phyloP scores from a whole-genome alignment of 148 eudicot species.

The Chenopodium formosanum region DNA sequence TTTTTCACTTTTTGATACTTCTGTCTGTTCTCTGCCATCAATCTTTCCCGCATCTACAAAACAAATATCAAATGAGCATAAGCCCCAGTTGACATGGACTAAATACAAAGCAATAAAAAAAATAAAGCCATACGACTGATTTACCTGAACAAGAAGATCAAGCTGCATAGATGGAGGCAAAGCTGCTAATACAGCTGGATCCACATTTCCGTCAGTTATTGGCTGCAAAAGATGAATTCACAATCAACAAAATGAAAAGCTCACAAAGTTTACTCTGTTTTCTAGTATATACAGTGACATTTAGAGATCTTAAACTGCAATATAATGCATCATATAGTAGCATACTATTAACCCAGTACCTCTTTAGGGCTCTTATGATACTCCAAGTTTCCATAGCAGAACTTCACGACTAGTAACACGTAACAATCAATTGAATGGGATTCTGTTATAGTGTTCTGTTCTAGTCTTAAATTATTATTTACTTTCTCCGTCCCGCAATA shows the following conservation, averaged over 20 bases:
- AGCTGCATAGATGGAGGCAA: conserved; percentile 99
- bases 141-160: conserved; percentile 95
- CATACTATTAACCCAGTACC: neutral
- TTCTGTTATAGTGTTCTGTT: neutral
- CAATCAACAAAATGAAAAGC: neutral
- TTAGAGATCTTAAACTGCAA: neutral
- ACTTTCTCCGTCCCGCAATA: no score
- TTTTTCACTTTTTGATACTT: conserved; percentile 93
- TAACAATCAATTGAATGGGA: neutral
- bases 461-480: no score
- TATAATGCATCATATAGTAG: neutral
- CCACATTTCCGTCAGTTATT: conserved; percentile 66
- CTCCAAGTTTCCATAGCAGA: neutral
- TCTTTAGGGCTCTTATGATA: neutral
- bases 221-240: conserved; percentile 54
- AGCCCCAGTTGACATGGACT: conserved; percentile 1
- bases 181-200: conserved; percentile 90
- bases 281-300: neutral
- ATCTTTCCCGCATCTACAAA: conserved; percentile 90
- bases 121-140: neutral
- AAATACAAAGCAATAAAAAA: neutral
- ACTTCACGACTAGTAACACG: neutral
- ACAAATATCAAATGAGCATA: conserved; percentile 1
- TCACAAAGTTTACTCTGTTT: neutral
- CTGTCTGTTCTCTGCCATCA: conserved; percentile 98